Base-by-base conservation (phyloP, 2,329 filamentous ascomycete genomes). In the Colletotrichum musae region DNA sequence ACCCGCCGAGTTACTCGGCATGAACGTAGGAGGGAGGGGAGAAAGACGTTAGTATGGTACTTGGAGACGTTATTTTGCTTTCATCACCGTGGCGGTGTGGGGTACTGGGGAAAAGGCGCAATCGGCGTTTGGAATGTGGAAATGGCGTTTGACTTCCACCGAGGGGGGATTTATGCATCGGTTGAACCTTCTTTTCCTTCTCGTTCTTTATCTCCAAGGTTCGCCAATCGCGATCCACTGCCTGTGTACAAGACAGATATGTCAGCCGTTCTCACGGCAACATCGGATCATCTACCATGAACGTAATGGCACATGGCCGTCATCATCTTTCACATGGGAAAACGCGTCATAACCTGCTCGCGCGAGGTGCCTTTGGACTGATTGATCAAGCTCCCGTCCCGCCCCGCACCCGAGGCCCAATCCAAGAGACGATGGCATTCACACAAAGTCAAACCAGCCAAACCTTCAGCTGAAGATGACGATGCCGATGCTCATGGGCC, bases 1-100 rank as follows among this genome's bases (percentile, higher is more conserved):
- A 74, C 26, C 79, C 78, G 4, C 77, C 78, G 6, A 66, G 73
- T 13, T 80, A 80, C 66, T 67, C 67, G 48, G 70, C 60, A 48
- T 71, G 60, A 71, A 10, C 32, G 32, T 6, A 10, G 32, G 28
- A 32, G 6, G 28, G 28, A 32, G 6, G 32, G 32, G 32, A 36
- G 32, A 36, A 2, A 36, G 32, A 36, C 7, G 32, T 7, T 36
- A 36, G 7, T 36, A 36, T 6, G 9, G 32, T 36, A 36, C 32
- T 36, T 36, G 32, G 32, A 36, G 32, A 36, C 54, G 54, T 15
- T 41, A 13, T 51, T 45, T 45, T n/a, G 6, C 13, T 52, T 48
- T n/a, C 9, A 36, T 36, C 32, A 36, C 32, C 7, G 32, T 36
- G 45, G 21, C 6, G 5, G 43, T 47, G 41, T 21, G 47, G 15